Conservation (phyloP, 805 yeast genomes). For the Barnettozyma botsteinii region DNA sequence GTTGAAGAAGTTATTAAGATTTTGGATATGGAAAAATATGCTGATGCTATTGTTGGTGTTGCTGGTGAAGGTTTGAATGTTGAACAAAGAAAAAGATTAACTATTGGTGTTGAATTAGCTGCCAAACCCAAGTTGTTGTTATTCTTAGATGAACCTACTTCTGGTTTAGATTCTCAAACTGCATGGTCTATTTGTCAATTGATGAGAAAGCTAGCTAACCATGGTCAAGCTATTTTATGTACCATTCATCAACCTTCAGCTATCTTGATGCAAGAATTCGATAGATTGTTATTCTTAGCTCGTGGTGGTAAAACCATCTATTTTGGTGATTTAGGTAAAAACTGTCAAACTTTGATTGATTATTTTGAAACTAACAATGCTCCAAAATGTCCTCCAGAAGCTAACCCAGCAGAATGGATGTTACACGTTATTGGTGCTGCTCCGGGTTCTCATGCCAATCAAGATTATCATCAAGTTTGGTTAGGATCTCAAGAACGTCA, state of each 20-base stretch:
- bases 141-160: slow-evolving; percentile 64
- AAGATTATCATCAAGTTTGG: slow-evolving; percentile 78
- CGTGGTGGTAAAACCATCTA: slow-evolving; percentile 71
- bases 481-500: slow-evolving; percentile 55
- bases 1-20: slow-evolving; percentile 61
- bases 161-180: slow-evolving; percentile 64
- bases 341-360: slow-evolving; percentile 50
- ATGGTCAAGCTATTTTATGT: slow-evolving; percentile 61
- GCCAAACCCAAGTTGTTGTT: slow-evolving; percentile 57
- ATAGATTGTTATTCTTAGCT: slow-evolving; percentile 63
- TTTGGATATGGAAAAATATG: slow-evolving; percentile 57
- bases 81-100: slow-evolving; percentile 59
- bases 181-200: slow-evolving; percentile 62
- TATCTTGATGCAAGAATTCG: slow-evolving; percentile 68
- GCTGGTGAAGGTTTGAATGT: slow-evolving; percentile 66
- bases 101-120: slow-evolving; percentile 63
- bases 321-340: slow-evolving; percentile 66
- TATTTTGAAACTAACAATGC: slow-evolving; percentile 68
- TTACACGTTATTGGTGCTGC: slow-evolving; percentile 80
- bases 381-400: slow-evolving; percentile 56
- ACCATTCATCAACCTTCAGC: slow-evolving; percentile 89
- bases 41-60: slow-evolving; percentile 71
- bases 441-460: slow-evolving; percentile 69
- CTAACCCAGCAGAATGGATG: slow-evolving; percentile 93
- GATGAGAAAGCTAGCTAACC: slow-evolving; percentile 52